Evolutionary conservation across 2,329 filamentous ascomycete species (phyloP).

Genomic region (Domatiomyces globalis): DNA sequence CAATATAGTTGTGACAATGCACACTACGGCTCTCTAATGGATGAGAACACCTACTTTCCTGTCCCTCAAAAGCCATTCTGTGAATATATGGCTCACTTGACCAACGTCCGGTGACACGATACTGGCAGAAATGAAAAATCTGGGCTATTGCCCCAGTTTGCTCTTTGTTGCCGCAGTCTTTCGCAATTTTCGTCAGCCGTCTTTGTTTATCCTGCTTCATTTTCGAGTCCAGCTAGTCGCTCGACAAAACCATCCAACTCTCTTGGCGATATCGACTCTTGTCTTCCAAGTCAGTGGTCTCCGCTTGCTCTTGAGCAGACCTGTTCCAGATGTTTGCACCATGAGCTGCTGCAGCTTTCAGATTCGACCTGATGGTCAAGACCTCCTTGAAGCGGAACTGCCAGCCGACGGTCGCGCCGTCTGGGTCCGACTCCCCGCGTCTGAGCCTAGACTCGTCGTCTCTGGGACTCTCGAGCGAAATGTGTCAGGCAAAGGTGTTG

Average conservation of each 20-base stretch:
- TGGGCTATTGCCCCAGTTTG: not conserved
- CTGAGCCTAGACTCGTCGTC: not conserved
- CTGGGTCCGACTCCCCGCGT: not conserved
- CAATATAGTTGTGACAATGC: no score
- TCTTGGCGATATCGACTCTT: not conserved
- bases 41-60: no score
- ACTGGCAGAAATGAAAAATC: not conserved
- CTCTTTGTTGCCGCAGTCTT: not conserved
- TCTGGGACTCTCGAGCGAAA: not conserved
- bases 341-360: not conserved
- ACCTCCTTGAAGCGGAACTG: not conserved
- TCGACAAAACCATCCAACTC: no score
- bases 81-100: no score
- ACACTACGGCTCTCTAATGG: no score
- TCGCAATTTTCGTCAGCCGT: not conserved
- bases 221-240: not conserved
- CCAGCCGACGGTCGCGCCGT: not conserved
- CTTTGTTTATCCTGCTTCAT: not conserved
- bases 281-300: not conserved
- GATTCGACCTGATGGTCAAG: not conserved
- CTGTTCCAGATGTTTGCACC: not conserved
- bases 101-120: not conserved
- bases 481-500: not conserved
- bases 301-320: not conserved
- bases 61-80: no score